Evolutionary conservation across 108 stramenopile genomes (phyloP).

Genomic region (Nannochloropsis gaditana): DNA sequence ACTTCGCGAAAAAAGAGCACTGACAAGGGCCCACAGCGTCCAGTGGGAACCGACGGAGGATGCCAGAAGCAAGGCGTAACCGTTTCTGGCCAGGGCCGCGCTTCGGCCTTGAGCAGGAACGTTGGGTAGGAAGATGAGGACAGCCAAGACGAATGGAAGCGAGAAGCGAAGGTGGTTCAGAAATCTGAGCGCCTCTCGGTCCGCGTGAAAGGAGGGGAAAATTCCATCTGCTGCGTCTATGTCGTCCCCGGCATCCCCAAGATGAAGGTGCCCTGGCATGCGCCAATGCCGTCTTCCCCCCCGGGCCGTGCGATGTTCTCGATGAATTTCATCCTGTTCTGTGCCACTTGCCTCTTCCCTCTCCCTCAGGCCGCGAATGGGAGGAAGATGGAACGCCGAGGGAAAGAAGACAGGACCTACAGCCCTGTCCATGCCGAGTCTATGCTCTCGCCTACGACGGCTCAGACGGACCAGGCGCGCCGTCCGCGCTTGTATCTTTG

Average conservation of each 20-base stretch:
- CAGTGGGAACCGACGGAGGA: not conserved
- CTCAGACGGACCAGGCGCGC: not conserved
- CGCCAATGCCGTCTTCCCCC: too few relatives aligned
- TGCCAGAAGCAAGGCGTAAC: constrained; percentile 3
- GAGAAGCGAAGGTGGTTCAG: not conserved
- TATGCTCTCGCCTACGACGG: not conserved
- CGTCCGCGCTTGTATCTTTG: not conserved
- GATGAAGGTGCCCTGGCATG: too few relatives aligned
- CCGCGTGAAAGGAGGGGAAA: not conserved
- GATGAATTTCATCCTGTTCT: too few relatives aligned
- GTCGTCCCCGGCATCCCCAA: too few relatives aligned
- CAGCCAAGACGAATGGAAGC: not conserved
- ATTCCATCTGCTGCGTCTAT: too few relatives aligned
- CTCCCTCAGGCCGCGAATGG: too few relatives aligned
- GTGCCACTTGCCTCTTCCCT: too few relatives aligned
- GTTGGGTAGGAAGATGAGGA: not conserved
- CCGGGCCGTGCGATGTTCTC: too few relatives aligned
- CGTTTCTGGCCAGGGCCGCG: not conserved
- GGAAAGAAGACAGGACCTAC: not conserved
- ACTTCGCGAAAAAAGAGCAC: not conserved
- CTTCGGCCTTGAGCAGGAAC: not conserved
- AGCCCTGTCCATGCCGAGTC: not conserved
- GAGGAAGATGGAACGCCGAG: not conserved
- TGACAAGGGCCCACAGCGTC: not conserved
- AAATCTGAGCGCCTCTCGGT: not conserved